Base-by-base conservation (phyloP, 768 basidiomycete genomes). In the Calvatia gigantea region DNA sequence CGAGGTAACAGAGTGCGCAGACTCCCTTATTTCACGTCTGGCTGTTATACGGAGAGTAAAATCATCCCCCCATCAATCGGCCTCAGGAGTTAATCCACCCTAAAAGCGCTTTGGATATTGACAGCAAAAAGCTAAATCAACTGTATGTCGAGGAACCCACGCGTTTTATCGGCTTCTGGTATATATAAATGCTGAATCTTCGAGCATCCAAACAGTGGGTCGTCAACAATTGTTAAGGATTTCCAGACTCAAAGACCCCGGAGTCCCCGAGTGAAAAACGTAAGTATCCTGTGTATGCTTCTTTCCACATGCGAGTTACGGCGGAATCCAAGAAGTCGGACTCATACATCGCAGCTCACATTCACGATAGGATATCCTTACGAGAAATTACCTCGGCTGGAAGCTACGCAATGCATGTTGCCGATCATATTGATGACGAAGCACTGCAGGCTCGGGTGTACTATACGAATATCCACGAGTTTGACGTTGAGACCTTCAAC, bases 21-120 rank as follows among this genome's bases (percentile, higher is more conserved):
- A 49, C 25, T 38, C 48, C 12, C 48, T 35, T 35, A 49, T 49
- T 49, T 23, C 48, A 35, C 9, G 48, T 35, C 6, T 49, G 48
- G 48, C 33, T 35, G 8, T 23, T 49, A 6, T 49, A 49, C 27
- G 48, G 33, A 38, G 48, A 49, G 48, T 49, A 49, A 38, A 12
- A 25, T 6, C 6, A n/a, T 21, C 9, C 17, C n/a, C 14, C 6
- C 21, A 7, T 32, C 21, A 27, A 9, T 23, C 12, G 11, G 15
- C 33, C 8, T 19, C 9, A 25, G 15, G 8, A 15, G 21, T 37
- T 1, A 49, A 5, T 21, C 21, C 31, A 21, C 4, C 6, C 38
- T 12, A 6, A 1, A 17, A 49, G 48, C n/a, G 33, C 48, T 2
- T 25, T 49, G 17, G 48, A 37, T 11, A 49, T 23, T 12, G 48